A percentile compares a stretch with the other conserved stretches of the same genome.
Evolutionary conservation across 371 early-diverging fungal genomes (phyloP).

Genomic region (Actinomortierella ambigua): DNA sequence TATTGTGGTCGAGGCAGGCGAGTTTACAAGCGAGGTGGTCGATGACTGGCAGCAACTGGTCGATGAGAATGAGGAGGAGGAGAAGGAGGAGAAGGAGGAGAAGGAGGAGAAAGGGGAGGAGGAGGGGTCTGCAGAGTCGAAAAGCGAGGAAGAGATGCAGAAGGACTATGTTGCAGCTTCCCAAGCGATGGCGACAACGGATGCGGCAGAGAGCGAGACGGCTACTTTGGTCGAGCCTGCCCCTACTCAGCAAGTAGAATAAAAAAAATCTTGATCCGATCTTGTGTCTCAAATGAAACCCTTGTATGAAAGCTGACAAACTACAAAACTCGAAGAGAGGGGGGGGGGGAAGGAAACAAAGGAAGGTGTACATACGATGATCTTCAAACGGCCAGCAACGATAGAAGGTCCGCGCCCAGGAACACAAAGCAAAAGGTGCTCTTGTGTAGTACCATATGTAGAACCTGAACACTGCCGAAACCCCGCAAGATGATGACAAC

Average conservation of each 20-base stretch:
- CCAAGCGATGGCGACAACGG: neutral
- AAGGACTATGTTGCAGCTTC: too few species aligned
- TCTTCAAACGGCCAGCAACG: too few species aligned
- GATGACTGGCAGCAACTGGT: conserved; percentile 45
- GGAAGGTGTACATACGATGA: too few species aligned
- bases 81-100: conserved; percentile 1
- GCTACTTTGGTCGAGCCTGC: neutral
- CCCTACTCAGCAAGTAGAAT: neutral
- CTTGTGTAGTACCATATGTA: too few species aligned
- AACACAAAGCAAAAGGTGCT: too few species aligned
- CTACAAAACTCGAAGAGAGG: too few species aligned
- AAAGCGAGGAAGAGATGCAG: neutral
- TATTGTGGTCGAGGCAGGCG: conserved; percentile 34
- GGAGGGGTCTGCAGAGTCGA: neutral
- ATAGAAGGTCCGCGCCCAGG: neutral
- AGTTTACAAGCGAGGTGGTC: conserved; percentile 38
- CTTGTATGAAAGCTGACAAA: too few species aligned
- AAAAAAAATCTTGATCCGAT: neutral
- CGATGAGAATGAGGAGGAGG: conserved; percentile 26
- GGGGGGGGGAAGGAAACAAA: conserved; percentile 47
- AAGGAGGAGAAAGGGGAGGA: conserved; percentile 1
- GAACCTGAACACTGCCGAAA: too few species aligned
- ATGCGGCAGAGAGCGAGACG: neutral
- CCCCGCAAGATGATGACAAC: too few species aligned
- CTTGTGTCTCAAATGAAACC: too few species aligned